Evolutionary conservation across 192 early-diverging fungal genomes (phyloP).

Genomic region (Coemansia sp.): DNA sequence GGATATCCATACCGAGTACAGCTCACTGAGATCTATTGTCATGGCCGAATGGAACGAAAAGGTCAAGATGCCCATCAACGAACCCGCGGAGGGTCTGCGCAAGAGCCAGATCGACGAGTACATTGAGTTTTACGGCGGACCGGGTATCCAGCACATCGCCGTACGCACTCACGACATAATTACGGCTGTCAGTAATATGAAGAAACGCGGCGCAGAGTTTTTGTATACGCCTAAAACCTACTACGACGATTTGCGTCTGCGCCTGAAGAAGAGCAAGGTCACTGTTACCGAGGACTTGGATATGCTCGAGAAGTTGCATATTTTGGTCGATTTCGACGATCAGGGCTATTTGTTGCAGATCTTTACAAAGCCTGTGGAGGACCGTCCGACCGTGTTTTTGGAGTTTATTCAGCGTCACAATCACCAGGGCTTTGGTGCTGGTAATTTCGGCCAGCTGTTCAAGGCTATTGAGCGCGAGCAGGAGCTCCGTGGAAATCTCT

Average conservation of each 20-base stretch:
- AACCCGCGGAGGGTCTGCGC: slow-evolving; percentile 91
- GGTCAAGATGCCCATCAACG: slow-evolving; percentile 98
- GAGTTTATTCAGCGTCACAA: slow-evolving; percentile 97
- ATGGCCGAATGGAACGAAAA: slow-evolving; percentile 91
- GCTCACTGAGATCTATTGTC: slow-evolving; percentile 91
- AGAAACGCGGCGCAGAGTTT: slow-evolving; percentile 89
- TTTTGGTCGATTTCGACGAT: slow-evolving; percentile 97
- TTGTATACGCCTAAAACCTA: slow-evolving; percentile 82
- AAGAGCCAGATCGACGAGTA: slow-evolving; percentile 92
- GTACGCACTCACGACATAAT: slow-evolving; percentile 90
- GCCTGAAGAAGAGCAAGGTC: slow-evolving; percentile 69
- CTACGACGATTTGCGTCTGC: slow-evolving; percentile 82
- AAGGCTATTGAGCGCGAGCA: slow-evolving; percentile 96
- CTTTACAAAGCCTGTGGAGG: slow-evolving; percentile 89
- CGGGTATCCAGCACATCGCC: slow-evolving; percentile 94
- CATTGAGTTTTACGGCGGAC: slow-evolving; percentile 63
- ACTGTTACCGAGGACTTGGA: slow-evolving; percentile 85
- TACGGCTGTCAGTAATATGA: slow-evolving; percentile 75
- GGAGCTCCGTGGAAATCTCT: slow-evolving; percentile 84
- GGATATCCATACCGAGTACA: slow-evolving; percentile 95
- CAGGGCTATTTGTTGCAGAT: slow-evolving; percentile 96
- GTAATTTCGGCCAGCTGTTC: slow-evolving; percentile 98
- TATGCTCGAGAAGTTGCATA: slow-evolving; percentile 79
- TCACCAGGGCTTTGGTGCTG: slow-evolving; percentile 93
- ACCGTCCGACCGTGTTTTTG: slow-evolving; percentile 95